phyloP scores from a whole-genome alignment of 257 asterid species.

The Prunella vulgaris region DNA sequence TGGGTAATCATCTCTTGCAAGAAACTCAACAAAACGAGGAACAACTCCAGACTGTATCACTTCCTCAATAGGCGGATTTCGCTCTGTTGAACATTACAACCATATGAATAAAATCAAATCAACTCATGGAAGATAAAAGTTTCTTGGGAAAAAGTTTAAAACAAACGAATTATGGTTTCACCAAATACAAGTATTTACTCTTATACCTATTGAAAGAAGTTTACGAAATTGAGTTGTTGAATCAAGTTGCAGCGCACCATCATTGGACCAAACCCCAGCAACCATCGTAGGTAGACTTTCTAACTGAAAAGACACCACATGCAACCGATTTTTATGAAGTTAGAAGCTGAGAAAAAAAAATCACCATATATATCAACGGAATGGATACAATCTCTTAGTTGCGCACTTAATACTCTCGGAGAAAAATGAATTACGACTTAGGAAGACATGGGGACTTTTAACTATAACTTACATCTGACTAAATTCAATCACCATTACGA shows the following conservation, averaged over 20 bases:
- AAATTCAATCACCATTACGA: not conserved
- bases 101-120: not conserved
- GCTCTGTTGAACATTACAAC: slow-evolving; percentile 42
- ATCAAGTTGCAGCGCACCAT: slow-evolving; percentile 62
- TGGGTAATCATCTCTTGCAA: slow-evolving; percentile 75
- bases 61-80: slow-evolving; percentile 91
- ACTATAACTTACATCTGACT: not conserved
- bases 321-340: slow-evolving; percentile 13
- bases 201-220: slow-evolving; percentile 82
- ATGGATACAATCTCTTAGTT: not conserved
- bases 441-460: not conserved
- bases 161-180: not conserved
- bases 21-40: slow-evolving; percentile 84
- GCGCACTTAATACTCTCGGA: not conserved
- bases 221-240: slow-evolving; percentile 90
- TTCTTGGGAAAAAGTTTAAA: not conserved
- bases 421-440: not conserved
- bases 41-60: slow-evolving; percentile 90
- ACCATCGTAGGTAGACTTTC: slow-evolving; percentile 81
- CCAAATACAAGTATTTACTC: not conserved
- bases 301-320: slow-evolving; percentile 38
- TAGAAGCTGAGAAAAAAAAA: not conserved
- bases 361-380: not conserved
- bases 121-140: not conserved
- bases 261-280: slow-evolving; percentile 73